Evolutionary conservation across 208 protist genomes (phyloP).

Genomic region (Acanthamoeba sp.): DNA sequence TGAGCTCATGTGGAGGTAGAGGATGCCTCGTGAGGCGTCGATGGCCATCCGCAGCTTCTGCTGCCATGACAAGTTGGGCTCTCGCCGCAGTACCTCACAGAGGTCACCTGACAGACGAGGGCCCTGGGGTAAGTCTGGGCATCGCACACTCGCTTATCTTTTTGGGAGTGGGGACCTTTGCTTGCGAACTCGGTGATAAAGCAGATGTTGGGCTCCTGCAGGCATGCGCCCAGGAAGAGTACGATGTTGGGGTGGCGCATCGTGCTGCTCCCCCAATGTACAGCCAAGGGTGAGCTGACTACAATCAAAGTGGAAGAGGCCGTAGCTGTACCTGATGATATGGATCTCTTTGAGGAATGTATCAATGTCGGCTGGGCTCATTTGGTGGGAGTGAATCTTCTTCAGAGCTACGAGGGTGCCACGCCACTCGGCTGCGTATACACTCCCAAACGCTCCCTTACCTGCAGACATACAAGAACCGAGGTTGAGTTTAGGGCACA

Average conservation of each 20-base stretch:
- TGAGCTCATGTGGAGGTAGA: constrained; percentile 43
- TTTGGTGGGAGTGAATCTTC: neutral
- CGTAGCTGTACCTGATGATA: neutral
- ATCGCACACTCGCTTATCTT: too few relatives aligned
- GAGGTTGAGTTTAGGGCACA: too few relatives aligned
- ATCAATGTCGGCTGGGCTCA: neutral
- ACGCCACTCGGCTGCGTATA: constrained; percentile 9
- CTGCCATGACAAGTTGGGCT: constrained; percentile 8
- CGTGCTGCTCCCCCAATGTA: neutral
- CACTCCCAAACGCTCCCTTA: neutral
- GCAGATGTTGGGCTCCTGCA: neutral
- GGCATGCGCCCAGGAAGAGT: constrained; percentile 13
- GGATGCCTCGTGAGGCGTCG: neutral
- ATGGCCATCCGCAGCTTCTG: constrained; percentile 21
- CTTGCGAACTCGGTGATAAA: constrained; percentile 28
- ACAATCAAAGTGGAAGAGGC: too few relatives aligned
- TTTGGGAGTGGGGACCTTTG: neutral
- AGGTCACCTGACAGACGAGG: neutral
- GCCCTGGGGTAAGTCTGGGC: too few relatives aligned
- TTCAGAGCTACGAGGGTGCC: constrained; percentile 20
- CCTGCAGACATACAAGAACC: neutral
- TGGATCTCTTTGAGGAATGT: constrained; percentile 12
- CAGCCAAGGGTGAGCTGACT: too few relatives aligned
- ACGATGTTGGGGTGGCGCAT: constrained; percentile 40
- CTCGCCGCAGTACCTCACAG: neutral